A percentile compares a stretch with the other conserved stretches of the same genome.
Conservation (phyloP, 257 asterid genomes). For the Petunia secreta region DNA sequence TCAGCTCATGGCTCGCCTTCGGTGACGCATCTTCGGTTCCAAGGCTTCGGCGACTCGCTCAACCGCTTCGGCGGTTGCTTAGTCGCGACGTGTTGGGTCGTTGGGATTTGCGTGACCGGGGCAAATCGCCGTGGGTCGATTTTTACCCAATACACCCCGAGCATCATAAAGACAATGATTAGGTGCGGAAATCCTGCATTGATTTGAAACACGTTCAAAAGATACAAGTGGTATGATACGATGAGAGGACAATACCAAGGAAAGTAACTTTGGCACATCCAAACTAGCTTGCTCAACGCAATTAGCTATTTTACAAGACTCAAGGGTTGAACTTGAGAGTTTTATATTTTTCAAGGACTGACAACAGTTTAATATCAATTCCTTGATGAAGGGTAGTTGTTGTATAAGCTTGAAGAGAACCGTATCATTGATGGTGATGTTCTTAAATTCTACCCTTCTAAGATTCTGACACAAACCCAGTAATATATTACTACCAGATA, state of each 20-base stretch:
- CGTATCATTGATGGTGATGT: background rate
- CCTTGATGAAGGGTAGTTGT: background rate
- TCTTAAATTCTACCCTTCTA: background rate
- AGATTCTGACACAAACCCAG: background rate
- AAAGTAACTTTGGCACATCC: background rate
- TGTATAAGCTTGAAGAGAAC: background rate
- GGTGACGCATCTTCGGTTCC: too few relatives aligned
- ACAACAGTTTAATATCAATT: background rate
- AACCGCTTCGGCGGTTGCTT: too few relatives aligned
- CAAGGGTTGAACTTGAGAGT: conserved; percentile 7
- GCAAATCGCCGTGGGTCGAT: too few relatives aligned
- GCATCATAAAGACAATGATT: background rate
- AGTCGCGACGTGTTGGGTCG: too few relatives aligned
- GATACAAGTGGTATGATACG: background rate
- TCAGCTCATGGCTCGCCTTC: too few relatives aligned
- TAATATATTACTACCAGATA: too few relatives aligned
- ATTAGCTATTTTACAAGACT: background rate
- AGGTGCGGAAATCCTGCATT: background rate
- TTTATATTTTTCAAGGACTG: background rate
- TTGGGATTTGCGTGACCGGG: too few relatives aligned
- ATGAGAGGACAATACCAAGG: background rate
- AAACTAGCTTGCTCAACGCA: background rate
- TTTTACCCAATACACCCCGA: too few relatives aligned
- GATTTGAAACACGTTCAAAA: background rate
- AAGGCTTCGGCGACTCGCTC: too few relatives aligned